A percentile compares a stretch with the other conserved stretches of the same genome.
Conservation (phyloP, 2,329 filamentous ascomycete species). For the Diaporthe longicolla region DNA sequence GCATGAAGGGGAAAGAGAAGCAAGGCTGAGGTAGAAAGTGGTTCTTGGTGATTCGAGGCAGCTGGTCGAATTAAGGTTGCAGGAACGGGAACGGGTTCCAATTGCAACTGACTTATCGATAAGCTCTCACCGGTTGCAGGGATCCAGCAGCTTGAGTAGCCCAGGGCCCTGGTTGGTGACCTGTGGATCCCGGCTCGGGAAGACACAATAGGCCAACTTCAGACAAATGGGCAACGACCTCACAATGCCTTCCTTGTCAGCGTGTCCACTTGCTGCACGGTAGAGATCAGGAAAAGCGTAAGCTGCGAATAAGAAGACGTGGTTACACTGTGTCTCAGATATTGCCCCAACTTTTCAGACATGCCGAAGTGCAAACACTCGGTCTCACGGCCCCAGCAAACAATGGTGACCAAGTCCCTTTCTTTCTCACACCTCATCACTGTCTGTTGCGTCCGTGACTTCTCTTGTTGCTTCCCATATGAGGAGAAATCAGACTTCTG, state of each 20-base stretch:
- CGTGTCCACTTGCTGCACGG: neutral
- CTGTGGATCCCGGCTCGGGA: neutral
- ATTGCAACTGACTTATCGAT: slow-evolving; percentile 20
- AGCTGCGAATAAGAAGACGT: neutral
- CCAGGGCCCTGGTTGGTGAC: neutral
- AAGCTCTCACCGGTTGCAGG: neutral
- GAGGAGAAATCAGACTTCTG: neutral
- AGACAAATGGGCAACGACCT: neutral
- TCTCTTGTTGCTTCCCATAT: neutral
- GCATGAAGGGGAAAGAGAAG: neutral
- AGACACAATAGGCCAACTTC: neutral
- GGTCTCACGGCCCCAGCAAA: neutral
- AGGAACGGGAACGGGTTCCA: slow-evolving; percentile 5
- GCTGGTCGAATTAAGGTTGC: slow-evolving; percentile 27
- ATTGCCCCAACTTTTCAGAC: neutral
- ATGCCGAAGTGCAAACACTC: neutral
- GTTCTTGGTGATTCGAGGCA: slow-evolving; percentile 6
- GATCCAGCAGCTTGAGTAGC: neutral
- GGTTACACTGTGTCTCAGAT: slow-evolving; percentile 15
- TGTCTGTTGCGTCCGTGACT: neutral
- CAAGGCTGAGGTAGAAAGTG: neutral
- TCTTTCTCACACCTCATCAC: neutral
- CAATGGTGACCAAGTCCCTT: neutral
- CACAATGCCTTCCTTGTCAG: slow-evolving; percentile 18
- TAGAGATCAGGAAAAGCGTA: neutral